Evolutionary conservation across 75 land plant genomes (phyloP).

Genomic region (Ceratopteris richardii): DNA sequence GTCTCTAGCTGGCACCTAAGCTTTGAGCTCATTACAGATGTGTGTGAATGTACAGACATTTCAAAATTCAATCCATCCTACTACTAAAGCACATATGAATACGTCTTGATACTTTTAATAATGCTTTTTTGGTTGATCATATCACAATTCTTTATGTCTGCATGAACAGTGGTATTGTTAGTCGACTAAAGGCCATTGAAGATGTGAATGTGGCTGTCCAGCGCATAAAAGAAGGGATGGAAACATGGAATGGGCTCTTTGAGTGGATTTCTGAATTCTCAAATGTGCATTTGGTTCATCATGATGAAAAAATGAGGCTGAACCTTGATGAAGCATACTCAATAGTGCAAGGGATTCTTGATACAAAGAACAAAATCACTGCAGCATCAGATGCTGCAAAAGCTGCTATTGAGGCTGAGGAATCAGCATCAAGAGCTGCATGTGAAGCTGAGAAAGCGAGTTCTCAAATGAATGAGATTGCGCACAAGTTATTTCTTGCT

Average conservation of each 20-base stretch:
- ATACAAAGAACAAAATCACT: constrained; percentile 9
- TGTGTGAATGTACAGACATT: too few species aligned
- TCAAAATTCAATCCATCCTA: too few species aligned
- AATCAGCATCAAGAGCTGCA: constrained; percentile 8
- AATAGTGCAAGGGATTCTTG: constrained; percentile 6
- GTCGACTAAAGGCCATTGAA: constrained; percentile 22
- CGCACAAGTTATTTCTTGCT: constrained; percentile 19
- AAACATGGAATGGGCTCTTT: constrained; percentile 8
- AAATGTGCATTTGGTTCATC: constrained; percentile 8
- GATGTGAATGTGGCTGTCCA: constrained; percentile 8
- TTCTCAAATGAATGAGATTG: constrained; percentile 7
- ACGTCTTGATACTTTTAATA: too few species aligned
- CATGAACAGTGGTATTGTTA: constrained; percentile 22
- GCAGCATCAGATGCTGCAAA: constrained; percentile 10
- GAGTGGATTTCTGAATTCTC: constrained; percentile 12
- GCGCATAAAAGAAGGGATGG: constrained; percentile 6
- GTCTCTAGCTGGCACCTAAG: too few species aligned
- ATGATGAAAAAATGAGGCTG: neutral
- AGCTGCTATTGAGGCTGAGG: constrained; percentile 20
- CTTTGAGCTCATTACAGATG: too few species aligned
- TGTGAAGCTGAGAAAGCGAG: constrained; percentile 21
- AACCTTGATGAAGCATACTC: constrained; percentile 12
- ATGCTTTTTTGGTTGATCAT: too few species aligned
- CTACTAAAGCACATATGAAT: too few species aligned
- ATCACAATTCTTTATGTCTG: too few species aligned